Evolutionary conservation across 1,284 basidiomycete genomes (phyloP).

Genomic region (Austroboletus rostrupii): DNA sequence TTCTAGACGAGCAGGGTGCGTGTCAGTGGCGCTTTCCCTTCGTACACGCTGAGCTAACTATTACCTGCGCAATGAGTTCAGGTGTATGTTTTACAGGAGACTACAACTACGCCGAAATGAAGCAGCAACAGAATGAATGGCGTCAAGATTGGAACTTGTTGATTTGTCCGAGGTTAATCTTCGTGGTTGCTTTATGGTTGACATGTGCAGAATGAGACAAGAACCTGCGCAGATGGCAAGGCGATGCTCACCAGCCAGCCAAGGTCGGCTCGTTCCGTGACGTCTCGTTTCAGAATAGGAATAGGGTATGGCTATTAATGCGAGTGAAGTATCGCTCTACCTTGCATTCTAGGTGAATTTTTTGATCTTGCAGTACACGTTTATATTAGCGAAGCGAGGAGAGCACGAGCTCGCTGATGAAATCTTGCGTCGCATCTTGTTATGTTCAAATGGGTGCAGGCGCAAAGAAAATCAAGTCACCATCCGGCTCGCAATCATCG

Average conservation of each 20-base stretch:
- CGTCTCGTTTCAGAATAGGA: slow-evolving; percentile 81
- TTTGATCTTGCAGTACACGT: slow-evolving; percentile 64
- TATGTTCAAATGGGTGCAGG: slow-evolving; percentile 78
- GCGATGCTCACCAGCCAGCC: slow-evolving; percentile 30
- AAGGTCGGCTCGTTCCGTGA: slow-evolving; percentile 71
- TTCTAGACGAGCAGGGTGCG: slow-evolving; percentile 74
- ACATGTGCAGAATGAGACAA: slow-evolving; percentile 46
- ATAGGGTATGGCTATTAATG: slow-evolving; percentile 84
- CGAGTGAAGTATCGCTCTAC: slow-evolving; percentile 51
- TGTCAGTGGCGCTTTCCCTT: neutral
- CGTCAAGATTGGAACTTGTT: slow-evolving; percentile 69
- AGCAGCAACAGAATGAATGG: slow-evolving; percentile 69
- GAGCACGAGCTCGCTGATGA: slow-evolving; percentile 73
- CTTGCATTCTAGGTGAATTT: neutral
- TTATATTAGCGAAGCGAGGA: slow-evolving; percentile 67
- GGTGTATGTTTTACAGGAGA: slow-evolving; percentile 62
- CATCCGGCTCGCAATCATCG: slow-evolving; percentile 67
- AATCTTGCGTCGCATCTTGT: slow-evolving; percentile 73
- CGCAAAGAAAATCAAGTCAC: slow-evolving; percentile 61
- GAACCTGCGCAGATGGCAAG: slow-evolving; percentile 35
- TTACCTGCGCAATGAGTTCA: slow-evolving; percentile 46
- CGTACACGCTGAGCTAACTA: neutral
- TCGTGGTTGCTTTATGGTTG: neutral
- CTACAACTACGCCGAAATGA: slow-evolving; percentile 46
- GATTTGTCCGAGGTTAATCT: slow-evolving; percentile 35